Evolutionary conservation across 371 early-diverging fungal genomes (phyloP).

Genomic region (Nematocida sp.): DNA sequence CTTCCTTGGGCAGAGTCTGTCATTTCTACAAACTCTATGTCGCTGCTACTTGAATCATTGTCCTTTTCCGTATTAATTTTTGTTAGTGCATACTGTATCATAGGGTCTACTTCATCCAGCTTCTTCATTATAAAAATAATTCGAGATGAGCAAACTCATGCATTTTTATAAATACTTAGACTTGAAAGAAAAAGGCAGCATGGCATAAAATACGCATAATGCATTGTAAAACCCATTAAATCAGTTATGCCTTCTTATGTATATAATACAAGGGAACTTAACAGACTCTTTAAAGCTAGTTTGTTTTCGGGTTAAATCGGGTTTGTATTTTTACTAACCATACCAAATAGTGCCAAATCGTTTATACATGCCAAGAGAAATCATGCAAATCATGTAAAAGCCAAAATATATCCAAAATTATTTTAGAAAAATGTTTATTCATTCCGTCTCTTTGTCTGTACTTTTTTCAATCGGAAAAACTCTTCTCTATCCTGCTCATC

Average conservation of each 20-base stretch:
- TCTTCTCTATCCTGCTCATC: conserved; percentile 99
- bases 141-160: neutral
- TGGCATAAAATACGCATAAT: too few species aligned
- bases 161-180: neutral
- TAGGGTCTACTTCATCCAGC: conserved; percentile 5
- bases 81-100: conserved; percentile 13
- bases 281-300: too few species aligned
- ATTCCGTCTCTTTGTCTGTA: conserved; percentile 63
- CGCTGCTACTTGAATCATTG: neutral
- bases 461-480: conserved; percentile 78
- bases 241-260: too few species aligned
- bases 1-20: conserved; percentile 1
- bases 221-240: too few species aligned
- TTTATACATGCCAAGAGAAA: too few species aligned
- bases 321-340: too few species aligned
- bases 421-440: neutral
- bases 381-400: too few species aligned
- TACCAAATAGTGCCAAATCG: too few species aligned
- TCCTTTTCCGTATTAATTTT: neutral
- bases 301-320: too few species aligned
- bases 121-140: conserved; percentile 36
- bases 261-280: too few species aligned
- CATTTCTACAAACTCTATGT: neutral
- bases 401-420: neutral
- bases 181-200: too few species aligned